Evolutionary conservation across 1,284 basidiomycete species (phyloP), one percentile per base, ranked within the genome.

Genomic region (Leccinum huronense): DNA sequence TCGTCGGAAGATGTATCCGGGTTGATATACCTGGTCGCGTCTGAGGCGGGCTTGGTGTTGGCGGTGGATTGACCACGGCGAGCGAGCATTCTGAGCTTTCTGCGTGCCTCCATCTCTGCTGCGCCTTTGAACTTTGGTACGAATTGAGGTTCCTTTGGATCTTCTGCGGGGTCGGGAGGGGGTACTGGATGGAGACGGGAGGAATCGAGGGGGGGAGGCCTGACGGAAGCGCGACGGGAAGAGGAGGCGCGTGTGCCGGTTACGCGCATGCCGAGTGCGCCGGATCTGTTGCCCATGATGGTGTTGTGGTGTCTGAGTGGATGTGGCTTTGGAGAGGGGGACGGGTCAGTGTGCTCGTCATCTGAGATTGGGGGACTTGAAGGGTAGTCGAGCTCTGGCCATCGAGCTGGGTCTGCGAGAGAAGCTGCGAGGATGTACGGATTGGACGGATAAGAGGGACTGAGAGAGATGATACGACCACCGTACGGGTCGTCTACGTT

Each of bases 401-500:
- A 96, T 73, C 86, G 78, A 36, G 91, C 85, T 5, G 80, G 72
- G 74, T 97, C 93, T 3, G 91, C 86, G 33, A 94, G 83, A 2
- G 88, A 89, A 0, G 92, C 84, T 2, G 90, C 88, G 57, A 86
- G 79, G 70, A 96, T 86, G 76, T 96, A 94, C 1, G 92, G 88
- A 71, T 95, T 95, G 9, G 85, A 79, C 13, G 84, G 79, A 76
- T 92, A 91, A 1, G 85, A 82, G 1, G 86, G 85, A 72, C 86
- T 87, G 59, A 97, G 82, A 1, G 91, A 86, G 70, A 97, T 89
- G 71, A 96, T 83, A 45, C 91, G 86, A 5, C 86, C 81, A 7
- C 91, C 93, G 72, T 93, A 90, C 1, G 89, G 88, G 75, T 95
- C 95, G 65, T 94, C 90, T 48, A 94, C 87, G 69, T 90, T 87